These are phyloP conservation scores for Trichosporon asahii DNA, from an alignment of 1,284 basidiomycete genomes.

Conservation along the genomic window DNA sequence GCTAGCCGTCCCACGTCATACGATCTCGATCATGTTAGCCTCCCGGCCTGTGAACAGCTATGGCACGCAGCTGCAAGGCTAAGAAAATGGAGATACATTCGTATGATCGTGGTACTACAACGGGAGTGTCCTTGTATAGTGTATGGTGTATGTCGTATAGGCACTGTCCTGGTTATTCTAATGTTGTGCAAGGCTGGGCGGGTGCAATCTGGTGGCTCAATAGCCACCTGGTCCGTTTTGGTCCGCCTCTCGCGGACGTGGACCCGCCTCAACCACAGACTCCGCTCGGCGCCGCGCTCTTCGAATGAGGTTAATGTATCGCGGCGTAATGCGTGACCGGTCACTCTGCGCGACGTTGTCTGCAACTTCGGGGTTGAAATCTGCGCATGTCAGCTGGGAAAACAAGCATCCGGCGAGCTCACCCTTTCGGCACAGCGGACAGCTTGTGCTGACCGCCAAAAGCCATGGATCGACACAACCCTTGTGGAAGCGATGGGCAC, in stretches of 20 bases:
- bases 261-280: slow-evolving; percentile 10
- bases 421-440: slow-evolving; percentile 88
- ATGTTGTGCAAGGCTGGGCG: not conserved
- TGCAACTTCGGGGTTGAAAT: slow-evolving; percentile 42
- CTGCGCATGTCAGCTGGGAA: slow-evolving; percentile 25
- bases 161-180: not conserved
- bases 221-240: slow-evolving; percentile 42
- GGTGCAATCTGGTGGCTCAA: slow-evolving; percentile 9
- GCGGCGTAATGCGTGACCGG: slow-evolving; percentile 25
- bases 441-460: slow-evolving; percentile 79
- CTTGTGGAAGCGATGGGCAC: slow-evolving; percentile 81
- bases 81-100: not conserved
- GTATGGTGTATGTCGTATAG: not conserved
- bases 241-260: slow-evolving; percentile 41
- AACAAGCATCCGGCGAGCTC: slow-evolving; percentile 27
- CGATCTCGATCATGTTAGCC: not conserved
- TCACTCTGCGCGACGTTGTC: slow-evolving; percentile 10
- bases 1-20: slow-evolving; percentile 2
- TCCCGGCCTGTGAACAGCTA: not conserved
- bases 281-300: slow-evolving; percentile 31
- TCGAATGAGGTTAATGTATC: slow-evolving; percentile 49
- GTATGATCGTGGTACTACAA: not conserved
- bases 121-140: not conserved
- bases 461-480: slow-evolving; percentile 56
- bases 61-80: not conserved